Evolutionary conservation across 768 basidiomycete species (phyloP).

Genomic region (Mycena indigotica): DNA sequence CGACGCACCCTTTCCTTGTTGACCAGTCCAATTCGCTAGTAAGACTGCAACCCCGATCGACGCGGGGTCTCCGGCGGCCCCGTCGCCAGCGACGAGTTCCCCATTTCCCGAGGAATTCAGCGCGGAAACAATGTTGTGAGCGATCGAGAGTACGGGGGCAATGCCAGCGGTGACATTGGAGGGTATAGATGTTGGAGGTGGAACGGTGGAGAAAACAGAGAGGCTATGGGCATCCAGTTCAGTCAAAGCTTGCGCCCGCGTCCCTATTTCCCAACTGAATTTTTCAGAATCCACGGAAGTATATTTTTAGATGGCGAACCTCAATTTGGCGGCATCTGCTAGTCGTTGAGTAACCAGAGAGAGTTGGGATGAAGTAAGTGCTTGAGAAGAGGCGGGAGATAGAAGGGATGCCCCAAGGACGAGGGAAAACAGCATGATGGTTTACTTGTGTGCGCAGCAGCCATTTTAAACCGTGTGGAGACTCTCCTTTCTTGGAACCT

Average conservation of each 20-base stretch:
- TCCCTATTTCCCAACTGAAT: constrained; percentile 58
- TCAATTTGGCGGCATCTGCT: constrained; percentile 38
- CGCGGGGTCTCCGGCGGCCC: constrained; percentile 76
- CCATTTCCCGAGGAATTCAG: constrained; percentile 51
- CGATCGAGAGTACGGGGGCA: constrained; percentile 59
- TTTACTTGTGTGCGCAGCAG: background rate
- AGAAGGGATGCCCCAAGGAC: constrained; percentile 4
- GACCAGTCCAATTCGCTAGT: constrained; percentile 50
- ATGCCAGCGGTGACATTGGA: constrained; percentile 39
- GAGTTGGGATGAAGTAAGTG: constrained; percentile 37
- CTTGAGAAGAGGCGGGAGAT: constrained; percentile 25
- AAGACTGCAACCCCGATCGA: constrained; percentile 75
- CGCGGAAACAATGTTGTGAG: constrained; percentile 49
- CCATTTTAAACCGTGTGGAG: background rate
- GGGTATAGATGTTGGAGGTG: constrained; percentile 40
- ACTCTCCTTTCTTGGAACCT: background rate
- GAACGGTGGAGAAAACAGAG: constrained; percentile 47
- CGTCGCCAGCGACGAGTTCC: constrained; percentile 57
- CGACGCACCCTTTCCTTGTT: constrained; percentile 7
- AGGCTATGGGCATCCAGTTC: constrained; percentile 47
- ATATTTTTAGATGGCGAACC: constrained; percentile 27
- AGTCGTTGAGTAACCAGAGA: constrained; percentile 37
- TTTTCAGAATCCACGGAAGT: background rate
- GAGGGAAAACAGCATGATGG: background rate
- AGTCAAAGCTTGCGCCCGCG: constrained; percentile 52